A percentile compares a stretch with the other conserved stretches of the same genome.
Evolutionary conservation across 352 stramenopile species (phyloP).

Genomic region (Globisporangium emineosum): DNA sequence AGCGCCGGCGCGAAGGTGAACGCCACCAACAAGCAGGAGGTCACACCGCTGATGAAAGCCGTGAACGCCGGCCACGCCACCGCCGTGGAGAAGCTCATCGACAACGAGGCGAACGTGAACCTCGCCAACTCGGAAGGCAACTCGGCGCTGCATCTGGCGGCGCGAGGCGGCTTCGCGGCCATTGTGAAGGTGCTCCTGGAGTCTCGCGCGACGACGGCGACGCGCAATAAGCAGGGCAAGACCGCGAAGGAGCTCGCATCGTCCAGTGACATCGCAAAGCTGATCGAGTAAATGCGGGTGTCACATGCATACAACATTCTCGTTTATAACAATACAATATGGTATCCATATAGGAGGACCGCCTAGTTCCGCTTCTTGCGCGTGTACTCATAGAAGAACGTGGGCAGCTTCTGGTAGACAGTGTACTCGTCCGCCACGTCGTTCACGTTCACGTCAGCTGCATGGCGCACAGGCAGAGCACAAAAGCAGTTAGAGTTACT

Average conservation of each 20-base stretch:
- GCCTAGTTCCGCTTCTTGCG: slow-evolving; percentile 59
- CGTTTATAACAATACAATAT: neutral
- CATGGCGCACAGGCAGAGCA: neutral
- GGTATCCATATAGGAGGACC: neutral
- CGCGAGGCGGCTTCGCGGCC: slow-evolving; percentile 67
- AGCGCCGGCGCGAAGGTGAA: slow-evolving; percentile 80
- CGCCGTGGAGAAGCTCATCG: slow-evolving; percentile 86
- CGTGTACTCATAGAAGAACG: slow-evolving; percentile 89
- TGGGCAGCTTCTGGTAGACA: slow-evolving; percentile 83
- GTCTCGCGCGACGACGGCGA: slow-evolving; percentile 34
- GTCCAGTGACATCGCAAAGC: slow-evolving; percentile 56
- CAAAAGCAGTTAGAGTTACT: neutral
- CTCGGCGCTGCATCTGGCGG: slow-evolving; percentile 81
- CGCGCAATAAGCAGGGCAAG: slow-evolving; percentile 81
- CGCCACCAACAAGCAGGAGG: slow-evolving; percentile 62
- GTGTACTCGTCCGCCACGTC: slow-evolving; percentile 78
- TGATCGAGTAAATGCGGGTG: slow-evolving; percentile 31
- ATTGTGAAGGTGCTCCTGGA: slow-evolving; percentile 73
- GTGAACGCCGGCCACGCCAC: slow-evolving; percentile 75
- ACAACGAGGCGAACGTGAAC: slow-evolving; percentile 69
- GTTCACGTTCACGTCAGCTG: slow-evolving; percentile 55
- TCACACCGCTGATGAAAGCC: slow-evolving; percentile 87
- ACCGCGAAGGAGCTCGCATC: slow-evolving; percentile 66
- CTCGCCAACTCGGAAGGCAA: slow-evolving; percentile 74
- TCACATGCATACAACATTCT: neutral